Evolutionary conservation across 306 rosid species (phyloP), one percentile per base, ranked within the genome.

Genomic region (Abrus precatorius): DNA sequence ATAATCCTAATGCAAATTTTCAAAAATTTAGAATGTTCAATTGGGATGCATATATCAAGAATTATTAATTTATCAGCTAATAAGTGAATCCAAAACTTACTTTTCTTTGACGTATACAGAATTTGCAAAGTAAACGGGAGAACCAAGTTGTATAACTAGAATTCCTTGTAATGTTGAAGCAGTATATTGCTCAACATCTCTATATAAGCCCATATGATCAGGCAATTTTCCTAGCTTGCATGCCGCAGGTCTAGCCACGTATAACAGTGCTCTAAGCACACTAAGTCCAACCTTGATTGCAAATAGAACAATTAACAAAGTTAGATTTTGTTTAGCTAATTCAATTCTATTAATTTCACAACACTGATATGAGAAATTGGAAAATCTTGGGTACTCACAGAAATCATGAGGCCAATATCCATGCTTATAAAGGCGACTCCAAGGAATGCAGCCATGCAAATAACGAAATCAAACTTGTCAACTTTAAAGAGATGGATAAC

Each of bases 101-200:
- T 94, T 95, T 81, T 95, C 98, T 79, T 88, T 89, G 5, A 95
- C 13, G 10, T 95, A 95, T 33, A 81, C 66, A 47, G 88, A 33
- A 77, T 91, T 95, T 62, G 98, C 90, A 85, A 85, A 95, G 84
- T 91, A 95, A 83, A 95, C 34, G 28, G 99, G 99, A 45, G 99
- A 95, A 71, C 99, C 98, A 32, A 93, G 85, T 62, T 93, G 96
- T 20, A 95, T 48, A 72, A 90, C 62, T 7, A 91, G 53, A 69
- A 95, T 9, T 28, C 98, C 97, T 4, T 85, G 81, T 43, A 38
- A 5, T 29, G 47, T 43, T 63, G 94, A 72, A 40, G 80, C 77
- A 1, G 88, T 87, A 30, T 93, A 95, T 78, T 93, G 97, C 12
- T 91, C 91, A 1, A 80, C 27, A 63, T 95, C 98, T 62, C 98